Percentiles rank a stretch among this genome's conserved stretches.
Conservation (phyloP, 768 basidiomycete species). For the Tricholoma sp. region DNA sequence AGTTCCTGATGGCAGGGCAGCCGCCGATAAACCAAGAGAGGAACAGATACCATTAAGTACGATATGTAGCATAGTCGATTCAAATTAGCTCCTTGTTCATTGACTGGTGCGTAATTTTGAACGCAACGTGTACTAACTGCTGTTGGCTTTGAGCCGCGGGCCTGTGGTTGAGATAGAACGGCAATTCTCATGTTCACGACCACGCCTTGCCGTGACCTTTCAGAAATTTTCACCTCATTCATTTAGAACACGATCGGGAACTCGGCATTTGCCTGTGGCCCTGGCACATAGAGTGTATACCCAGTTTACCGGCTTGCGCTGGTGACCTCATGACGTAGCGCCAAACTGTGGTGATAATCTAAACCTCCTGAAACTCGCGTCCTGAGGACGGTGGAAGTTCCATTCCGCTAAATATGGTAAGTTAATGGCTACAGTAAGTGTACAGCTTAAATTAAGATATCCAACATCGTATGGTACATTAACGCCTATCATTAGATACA, state of each 20-base stretch:
- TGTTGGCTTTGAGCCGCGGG: conserved; percentile 1
- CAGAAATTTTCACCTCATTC: neutral
- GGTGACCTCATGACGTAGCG: too few relatives aligned
- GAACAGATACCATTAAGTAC: neutral
- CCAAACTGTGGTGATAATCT: neutral
- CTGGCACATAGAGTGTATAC: too few relatives aligned
- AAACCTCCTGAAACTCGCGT: neutral
- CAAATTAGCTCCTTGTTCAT: neutral
- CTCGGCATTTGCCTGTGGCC: conserved; percentile 4
- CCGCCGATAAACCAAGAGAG: neutral
- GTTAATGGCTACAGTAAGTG: neutral
- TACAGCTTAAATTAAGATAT: conserved; percentile 3
- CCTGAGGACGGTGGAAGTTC: neutral
- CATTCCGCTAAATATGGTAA: neutral
- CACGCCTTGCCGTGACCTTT: neutral
- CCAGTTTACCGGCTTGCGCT: too few relatives aligned
- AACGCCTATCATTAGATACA: neutral
- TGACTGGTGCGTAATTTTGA: neutral
- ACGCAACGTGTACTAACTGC: conserved; percentile 11
- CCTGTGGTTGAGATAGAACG: neutral
- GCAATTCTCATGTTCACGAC: conserved; percentile 4
- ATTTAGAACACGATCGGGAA: neutral
- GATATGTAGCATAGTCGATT: neutral
- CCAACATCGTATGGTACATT: neutral
- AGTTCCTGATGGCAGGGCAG: neutral